Base-by-base conservation (phyloP, 2,329 filamentous ascomycete genomes). In the Plenodomus lindquistii region DNA sequence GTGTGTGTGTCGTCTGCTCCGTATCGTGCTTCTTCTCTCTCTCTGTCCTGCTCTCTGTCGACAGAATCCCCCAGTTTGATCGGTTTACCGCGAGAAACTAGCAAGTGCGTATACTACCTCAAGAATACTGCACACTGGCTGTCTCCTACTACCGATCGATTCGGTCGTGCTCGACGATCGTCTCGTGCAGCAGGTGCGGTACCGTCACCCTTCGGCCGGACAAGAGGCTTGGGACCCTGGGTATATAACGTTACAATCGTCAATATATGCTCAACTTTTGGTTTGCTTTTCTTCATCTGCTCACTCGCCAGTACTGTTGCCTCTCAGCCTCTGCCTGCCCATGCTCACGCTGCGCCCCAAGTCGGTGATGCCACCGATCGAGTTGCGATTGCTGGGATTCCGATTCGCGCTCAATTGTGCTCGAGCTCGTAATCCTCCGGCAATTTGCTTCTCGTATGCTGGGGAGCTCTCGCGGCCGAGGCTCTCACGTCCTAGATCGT, bases 261-360 rank as follows among this genome's bases (percentile, higher is more conserved):
- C 53, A 61, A 61, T 52, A 53, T 38, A 44, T 43, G 44, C 43
- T 47, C 24, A 40, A 48, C 22, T 29, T 9, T 38, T 27, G 38
- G 6, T 31, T 46, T 17, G 42, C 34, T 29, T 44, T 35, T 53
- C 45, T 48, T 37, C 29, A 19, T 42, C 41, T 57, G 54, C 57
- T 71, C 65, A 72, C 59, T 72, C 65, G 51, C 62, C 69, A 34
- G 58, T 66, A 44, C 59, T 65, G 21, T 57, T 59, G 37, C 67
- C 67, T 36, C 67, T 57, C 36, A 60, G 19, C 19, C 67, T 59
- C 37, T 66, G 60, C 13, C 59, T 54, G 35, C 56, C 62, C 31
- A 72, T 36, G 41, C 62, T 71, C 22, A 60, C 61, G 27, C 48
- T 67, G n/a, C 67, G 62, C 8, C 52, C 57, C 3, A 71, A 52